A percentile compares a stretch with the other conserved stretches of the same genome.
Evolutionary conservation across 2,329 filamentous ascomycete genomes (phyloP).

Genomic region (Talaromyces islandicus): DNA sequence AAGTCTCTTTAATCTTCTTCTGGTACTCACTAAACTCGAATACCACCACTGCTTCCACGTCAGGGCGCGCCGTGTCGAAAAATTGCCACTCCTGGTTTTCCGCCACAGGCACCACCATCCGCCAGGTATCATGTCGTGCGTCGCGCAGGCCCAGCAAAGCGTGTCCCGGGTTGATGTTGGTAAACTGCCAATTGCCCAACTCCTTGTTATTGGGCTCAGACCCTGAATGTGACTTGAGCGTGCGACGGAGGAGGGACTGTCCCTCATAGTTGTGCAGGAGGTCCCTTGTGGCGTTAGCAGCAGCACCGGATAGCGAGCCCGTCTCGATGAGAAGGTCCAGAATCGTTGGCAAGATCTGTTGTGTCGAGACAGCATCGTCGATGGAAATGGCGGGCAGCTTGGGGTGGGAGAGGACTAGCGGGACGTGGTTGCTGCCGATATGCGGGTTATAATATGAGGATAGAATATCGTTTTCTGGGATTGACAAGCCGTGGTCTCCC

Average conservation of each 20-base stretch:
- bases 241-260: slow-evolving; percentile 25
- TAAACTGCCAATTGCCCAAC: slow-evolving; percentile 24
- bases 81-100: slow-evolving; percentile 29
- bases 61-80: slow-evolving; percentile 17
- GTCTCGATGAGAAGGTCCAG: slow-evolving; percentile 27
- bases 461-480: slow-evolving; percentile 29
- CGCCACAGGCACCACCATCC: slow-evolving; percentile 25
- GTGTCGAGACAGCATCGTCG: slow-evolving; percentile 20
- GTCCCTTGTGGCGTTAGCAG: slow-evolving; percentile 18
- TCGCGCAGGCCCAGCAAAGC: slow-evolving; percentile 26
- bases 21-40: slow-evolving; percentile 6
- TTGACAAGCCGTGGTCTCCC: slow-evolving; percentile 29
- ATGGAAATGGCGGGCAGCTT: slow-evolving; percentile 24
- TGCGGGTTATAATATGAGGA: slow-evolving; percentile 29
- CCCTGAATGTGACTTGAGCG: slow-evolving; percentile 13
- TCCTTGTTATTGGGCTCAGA: slow-evolving; percentile 16
- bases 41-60: not conserved
- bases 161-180: slow-evolving; percentile 29
- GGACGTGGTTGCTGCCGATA: slow-evolving; percentile 27
- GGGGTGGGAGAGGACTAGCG: slow-evolving; percentile 27
- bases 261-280: slow-evolving; percentile 26
- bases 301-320: slow-evolving; percentile 19
- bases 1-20: not conserved
- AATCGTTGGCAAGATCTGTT: slow-evolving; percentile 27
- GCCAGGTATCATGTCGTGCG: slow-evolving; percentile 20